A percentile compares a stretch with the other conserved stretches of the same genome.
These are phyloP conservation scores for Diophrys appendiculata DNA, from an alignment of 73 alveolate genomes.

Conservation along the genomic window DNA sequence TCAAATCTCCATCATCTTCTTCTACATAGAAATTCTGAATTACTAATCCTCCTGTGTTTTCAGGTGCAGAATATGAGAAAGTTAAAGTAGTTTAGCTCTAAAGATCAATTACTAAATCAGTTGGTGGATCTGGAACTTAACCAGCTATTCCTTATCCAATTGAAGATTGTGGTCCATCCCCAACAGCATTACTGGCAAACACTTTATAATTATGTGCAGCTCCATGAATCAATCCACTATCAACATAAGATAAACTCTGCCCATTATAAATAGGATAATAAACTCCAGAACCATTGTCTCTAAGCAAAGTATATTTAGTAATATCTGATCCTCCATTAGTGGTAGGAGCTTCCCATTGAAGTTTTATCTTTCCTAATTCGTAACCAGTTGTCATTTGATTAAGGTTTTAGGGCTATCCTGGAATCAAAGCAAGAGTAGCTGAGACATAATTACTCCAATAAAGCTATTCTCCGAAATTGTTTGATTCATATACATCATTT, in stretches of 20 bases:
- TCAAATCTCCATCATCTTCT: constrained; percentile 40
- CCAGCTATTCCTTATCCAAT: constrained; percentile 50
- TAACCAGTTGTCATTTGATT: constrained; percentile 23
- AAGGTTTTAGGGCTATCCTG: constrained; percentile 30
- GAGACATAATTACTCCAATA: constrained; percentile 22
- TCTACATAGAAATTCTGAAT: constrained; percentile 23
- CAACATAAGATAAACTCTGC: constrained; percentile 12
- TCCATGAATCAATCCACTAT: constrained; percentile 35
- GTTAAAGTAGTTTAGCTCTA: constrained; percentile 39
- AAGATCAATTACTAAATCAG: constrained; percentile 5
- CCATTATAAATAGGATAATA: constrained; percentile 48
- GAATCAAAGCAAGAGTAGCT: constrained; percentile 32
- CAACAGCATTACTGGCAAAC: constrained; percentile 58
- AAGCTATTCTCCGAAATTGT: constrained; percentile 30
- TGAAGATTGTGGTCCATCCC: constrained; percentile 51
- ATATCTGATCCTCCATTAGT: constrained; percentile 35
- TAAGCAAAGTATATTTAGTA: constrained; percentile 24
- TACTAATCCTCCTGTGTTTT: constrained; percentile 49
- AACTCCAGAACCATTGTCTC: constrained; percentile 52
- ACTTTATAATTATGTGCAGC: constrained; percentile 58
- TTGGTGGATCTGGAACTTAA: constrained; percentile 41
- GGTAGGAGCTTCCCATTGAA: constrained; percentile 43
- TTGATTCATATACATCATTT: constrained; percentile 26
- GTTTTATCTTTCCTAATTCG: constrained; percentile 28
- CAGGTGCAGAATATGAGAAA: constrained; percentile 51